Evolutionary conservation across 176 grass and related monocot species (phyloP), one percentile per base, ranked within the genome.

Genomic region (Rhynchospora pubera): DNA sequence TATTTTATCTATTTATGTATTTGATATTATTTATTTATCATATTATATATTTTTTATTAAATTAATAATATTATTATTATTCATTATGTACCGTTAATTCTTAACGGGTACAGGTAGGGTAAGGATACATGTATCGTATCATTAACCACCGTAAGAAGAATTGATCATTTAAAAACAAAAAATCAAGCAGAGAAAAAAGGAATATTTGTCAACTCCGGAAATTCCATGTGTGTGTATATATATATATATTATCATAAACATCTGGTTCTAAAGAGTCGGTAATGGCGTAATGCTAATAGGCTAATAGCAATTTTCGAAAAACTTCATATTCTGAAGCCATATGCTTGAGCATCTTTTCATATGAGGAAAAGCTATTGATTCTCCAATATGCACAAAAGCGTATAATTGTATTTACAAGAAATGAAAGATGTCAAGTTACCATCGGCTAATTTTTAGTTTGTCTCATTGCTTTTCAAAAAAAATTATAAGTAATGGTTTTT

Each of bases 321-420:
- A 14, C 43, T 13, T 78, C 10, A 78, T 26, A 78, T 32, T 77
- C 48, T 78, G 28, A 56, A 53, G 73, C 19, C 48, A 53, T 28
- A 28, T 32, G 3, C 13, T 11, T 56, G n/a, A 56, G 73, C 13
- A 28, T 78, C 50, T 9, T 78, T 78, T 30, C 32, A 78, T 78
- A 30, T 28, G 48, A 2, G 56, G 21, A 78, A 78, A 56, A 78
- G 73, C 21, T 78, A 78, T 78, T 57, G 39, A 57, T 78, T 78
- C 73, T 78, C 50, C 73, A 57, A 78, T 55, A 78, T 78, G 0
- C 48, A 34, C 26, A 57, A 78, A 78, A 57, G 56, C 4, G 3
- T 26, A 57, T 30, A 55, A 46, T 9, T 34, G 6, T 46, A 57
- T 57, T 78, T 5, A 19, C 22, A 56, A 78, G 11, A 75, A 52